A percentile compares a stretch with the other conserved stretches of the same genome.
These are phyloP conservation scores for Yamadazyma buinensis DNA, from an alignment of 1,139 yeast species.

Conservation along the genomic window DNA sequence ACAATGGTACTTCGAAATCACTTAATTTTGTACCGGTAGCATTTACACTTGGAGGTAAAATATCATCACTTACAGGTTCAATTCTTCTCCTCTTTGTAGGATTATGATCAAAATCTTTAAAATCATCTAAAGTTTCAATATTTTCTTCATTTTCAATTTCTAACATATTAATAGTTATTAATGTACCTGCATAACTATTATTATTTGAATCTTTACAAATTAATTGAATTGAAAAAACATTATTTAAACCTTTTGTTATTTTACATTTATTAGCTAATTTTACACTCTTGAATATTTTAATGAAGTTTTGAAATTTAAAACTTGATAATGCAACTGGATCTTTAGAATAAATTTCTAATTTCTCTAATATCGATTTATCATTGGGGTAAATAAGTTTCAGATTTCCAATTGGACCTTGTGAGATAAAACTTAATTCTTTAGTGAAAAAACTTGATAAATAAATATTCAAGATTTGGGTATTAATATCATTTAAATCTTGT, in stretches of 20 bases:
- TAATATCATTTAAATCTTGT: slow-evolving; percentile 63
- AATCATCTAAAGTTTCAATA: slow-evolving; percentile 4
- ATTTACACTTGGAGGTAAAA: no score
- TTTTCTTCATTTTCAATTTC: slow-evolving; percentile 26
- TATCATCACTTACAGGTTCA: neutral
- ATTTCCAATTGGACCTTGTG: slow-evolving; percentile 65
- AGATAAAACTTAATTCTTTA: slow-evolving; percentile 49
- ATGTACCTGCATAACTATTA: slow-evolving; percentile 51
- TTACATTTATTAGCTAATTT: slow-evolving; percentile 58
- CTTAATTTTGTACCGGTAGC: no score
- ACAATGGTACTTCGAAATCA: slow-evolving; percentile 13
- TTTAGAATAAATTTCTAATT: slow-evolving; percentile 20
- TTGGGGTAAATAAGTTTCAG: slow-evolving; percentile 68
- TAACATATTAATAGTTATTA: slow-evolving; percentile 58
- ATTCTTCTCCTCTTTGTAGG: slow-evolving; percentile 8
- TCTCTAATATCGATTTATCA: slow-evolving; percentile 59
- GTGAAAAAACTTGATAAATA: slow-evolving; percentile 30
- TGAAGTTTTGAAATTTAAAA: slow-evolving; percentile 49
- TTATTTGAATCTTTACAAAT: slow-evolving; percentile 31
- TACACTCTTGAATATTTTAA: slow-evolving; percentile 51
- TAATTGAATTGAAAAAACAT: slow-evolving; percentile 48
- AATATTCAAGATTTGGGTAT: slow-evolving; percentile 57
- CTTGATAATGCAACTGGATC: slow-evolving; percentile 17
- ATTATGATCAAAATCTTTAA: neutral
- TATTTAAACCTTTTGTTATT: slow-evolving; percentile 54